Evolutionary conservation across 176 grass and related monocot genomes (phyloP).

Genomic region (Oryza officinalis): DNA sequence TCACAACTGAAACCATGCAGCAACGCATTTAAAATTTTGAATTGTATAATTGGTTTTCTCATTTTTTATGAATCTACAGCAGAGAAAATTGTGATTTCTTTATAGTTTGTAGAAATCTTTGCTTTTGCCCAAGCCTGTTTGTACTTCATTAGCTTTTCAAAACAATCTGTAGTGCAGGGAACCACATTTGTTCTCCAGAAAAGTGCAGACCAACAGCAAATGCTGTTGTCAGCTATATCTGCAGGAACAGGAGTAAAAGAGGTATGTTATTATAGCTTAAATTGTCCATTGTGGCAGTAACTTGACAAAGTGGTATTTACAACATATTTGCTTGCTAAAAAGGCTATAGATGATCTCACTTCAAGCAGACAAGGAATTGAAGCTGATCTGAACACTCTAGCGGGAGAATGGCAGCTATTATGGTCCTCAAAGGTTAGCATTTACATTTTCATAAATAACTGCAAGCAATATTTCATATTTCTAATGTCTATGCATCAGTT

Average conservation of each 20-base stretch:
- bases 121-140: conserved; percentile 16
- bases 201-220: conserved; percentile 74
- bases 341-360: conserved; percentile 73
- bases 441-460: conserved; percentile 1
- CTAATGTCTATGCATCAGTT: conserved; percentile 1
- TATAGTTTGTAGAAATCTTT: background rate
- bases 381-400: conserved; percentile 55
- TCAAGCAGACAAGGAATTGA: conserved; percentile 41
- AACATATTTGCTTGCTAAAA: conserved; percentile 34
- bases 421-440: conserved; percentile 79
- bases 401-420: conserved; percentile 88
- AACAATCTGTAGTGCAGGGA: conserved; percentile 94
- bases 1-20: background rate
- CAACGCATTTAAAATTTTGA: background rate
- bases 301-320: conserved; percentile 12
- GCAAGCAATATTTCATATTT: background rate
- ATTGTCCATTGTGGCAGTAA: background rate
- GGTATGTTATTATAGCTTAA: conserved; percentile 43
- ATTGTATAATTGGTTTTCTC: too few species aligned
- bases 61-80: background rate
- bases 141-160: conserved; percentile 46
- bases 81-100: conserved; percentile 5
- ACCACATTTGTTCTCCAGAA: conserved; percentile 97
- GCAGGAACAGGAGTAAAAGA: conserved; percentile 46
- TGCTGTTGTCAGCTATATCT: conserved; percentile 78